These are phyloP conservation scores for Euphorbia peplus DNA, from an alignment of 345 rosid species.

Conservation along the genomic window DNA sequence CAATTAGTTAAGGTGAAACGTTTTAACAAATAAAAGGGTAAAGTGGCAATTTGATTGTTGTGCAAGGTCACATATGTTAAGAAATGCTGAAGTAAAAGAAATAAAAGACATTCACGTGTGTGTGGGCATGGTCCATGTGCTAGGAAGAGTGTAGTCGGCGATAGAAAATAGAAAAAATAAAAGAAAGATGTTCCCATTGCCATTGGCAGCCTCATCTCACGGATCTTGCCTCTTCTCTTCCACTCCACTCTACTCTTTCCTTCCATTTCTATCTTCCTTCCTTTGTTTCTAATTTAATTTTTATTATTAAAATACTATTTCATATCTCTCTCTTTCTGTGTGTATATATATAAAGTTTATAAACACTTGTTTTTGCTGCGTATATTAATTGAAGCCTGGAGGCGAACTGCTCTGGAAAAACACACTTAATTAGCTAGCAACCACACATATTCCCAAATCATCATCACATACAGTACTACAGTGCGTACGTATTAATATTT, in stretches of 20 bases:
- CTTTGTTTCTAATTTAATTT: neutral
- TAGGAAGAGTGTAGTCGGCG: conserved; percentile 28
- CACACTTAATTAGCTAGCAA: no score
- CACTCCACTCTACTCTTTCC: neutral
- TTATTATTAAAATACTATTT: neutral
- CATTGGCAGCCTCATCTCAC: conserved; percentile 45
- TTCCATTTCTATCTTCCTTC: neutral
- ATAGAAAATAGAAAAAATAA: conserved; percentile 19
- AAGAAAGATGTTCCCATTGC: conserved; percentile 32
- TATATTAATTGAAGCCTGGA: no score
- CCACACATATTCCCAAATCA: no score
- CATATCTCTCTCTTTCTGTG: no score
- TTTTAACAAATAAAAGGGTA: no score
- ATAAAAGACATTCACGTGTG: conserved; percentile 39
- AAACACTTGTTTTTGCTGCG: neutral
- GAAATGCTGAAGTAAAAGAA: no score
- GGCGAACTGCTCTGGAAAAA: no score
- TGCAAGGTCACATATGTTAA: no score
- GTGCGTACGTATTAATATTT: no score
- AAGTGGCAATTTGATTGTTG: no score
- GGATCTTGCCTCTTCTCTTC: conserved; percentile 66
- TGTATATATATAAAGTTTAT: neutral
- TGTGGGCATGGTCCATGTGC: conserved; percentile 46
- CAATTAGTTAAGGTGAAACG: no score
- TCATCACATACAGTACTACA: no score